phyloP scores from a whole-genome alignment of 495 filamentous ascomycete genomes.

The Penicillium cinerascens region DNA sequence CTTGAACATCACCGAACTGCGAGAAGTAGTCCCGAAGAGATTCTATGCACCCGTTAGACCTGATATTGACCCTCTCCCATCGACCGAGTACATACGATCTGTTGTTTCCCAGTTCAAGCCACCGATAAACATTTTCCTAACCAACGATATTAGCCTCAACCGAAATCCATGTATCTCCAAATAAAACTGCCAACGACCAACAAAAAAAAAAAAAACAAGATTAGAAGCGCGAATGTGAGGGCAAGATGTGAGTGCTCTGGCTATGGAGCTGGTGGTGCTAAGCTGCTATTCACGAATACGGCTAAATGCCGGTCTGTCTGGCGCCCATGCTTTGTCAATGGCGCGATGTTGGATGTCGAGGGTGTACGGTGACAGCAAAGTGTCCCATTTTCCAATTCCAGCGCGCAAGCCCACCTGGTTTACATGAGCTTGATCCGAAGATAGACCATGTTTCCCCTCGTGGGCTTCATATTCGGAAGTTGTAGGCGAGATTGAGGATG shows the following conservation, averaged over 20 bases:
- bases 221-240: not conserved
- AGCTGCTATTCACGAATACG: constrained; percentile 27
- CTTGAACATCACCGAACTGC: constrained; percentile 92
- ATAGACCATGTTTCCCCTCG: constrained; percentile 17
- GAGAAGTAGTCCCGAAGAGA: constrained; percentile 98
- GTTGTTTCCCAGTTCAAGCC: constrained; percentile 99
- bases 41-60: constrained; percentile 51
- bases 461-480: constrained; percentile 9
- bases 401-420: constrained; percentile 26
- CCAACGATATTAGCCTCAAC: constrained; percentile 22
- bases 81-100: constrained; percentile 64
- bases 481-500: constrained; percentile 13
- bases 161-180: not conserved
- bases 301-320: constrained; percentile 16
- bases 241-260: constrained; percentile 9
- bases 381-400: not conserved
- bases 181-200: not conserved
- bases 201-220: not conserved
- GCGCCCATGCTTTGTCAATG: not conserved
- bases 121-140: constrained; percentile 99
- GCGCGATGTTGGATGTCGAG: not conserved
- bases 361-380: not conserved
- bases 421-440: constrained; percentile 31
- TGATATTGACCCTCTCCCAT: not conserved
- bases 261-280: constrained; percentile 17